Evolutionary conservation across 192 early-diverging fungal genomes (phyloP).

Genomic region (Backusella westeae): DNA sequence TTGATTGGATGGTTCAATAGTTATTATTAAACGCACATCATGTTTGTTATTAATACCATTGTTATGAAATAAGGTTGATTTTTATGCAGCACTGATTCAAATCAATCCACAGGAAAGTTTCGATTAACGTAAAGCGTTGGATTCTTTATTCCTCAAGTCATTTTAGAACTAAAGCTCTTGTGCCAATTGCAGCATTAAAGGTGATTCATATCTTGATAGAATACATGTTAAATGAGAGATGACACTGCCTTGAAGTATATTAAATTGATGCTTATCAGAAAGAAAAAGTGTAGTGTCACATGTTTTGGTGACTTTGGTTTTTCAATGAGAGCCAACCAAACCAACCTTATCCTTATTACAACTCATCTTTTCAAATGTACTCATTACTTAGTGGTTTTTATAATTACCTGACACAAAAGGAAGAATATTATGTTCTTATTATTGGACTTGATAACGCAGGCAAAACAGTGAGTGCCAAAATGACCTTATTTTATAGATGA

Average conservation of each 20-base stretch:
- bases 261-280: not conserved
- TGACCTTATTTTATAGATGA: not conserved
- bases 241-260: not conserved
- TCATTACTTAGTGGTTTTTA: conserved; percentile 90
- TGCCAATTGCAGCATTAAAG: too few species aligned
- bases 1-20: not conserved
- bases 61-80: not conserved
- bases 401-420: conserved; percentile 81
- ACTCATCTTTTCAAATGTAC: conserved; percentile 64
- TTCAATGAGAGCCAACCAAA: not conserved
- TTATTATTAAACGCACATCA: not conserved
- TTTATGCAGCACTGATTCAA: not conserved
- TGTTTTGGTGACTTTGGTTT: not conserved
- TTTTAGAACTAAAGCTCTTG: too few species aligned
- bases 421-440: conserved; percentile 94
- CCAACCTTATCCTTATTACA: not conserved
- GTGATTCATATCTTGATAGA: too few species aligned
- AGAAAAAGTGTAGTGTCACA: not conserved
- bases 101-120: not conserved
- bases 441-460: conserved; percentile 97
- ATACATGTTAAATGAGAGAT: too few species aligned
- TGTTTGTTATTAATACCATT: not conserved
- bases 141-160: not conserved
- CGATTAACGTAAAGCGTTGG: not conserved
- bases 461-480: conserved; percentile 60